A percentile compares a stretch with the other conserved stretches of the same genome.
These are phyloP conservation scores for Cercospora berteroae DNA, from an alignment of 2,329 filamentous ascomycete species.

Conservation along the genomic window DNA sequence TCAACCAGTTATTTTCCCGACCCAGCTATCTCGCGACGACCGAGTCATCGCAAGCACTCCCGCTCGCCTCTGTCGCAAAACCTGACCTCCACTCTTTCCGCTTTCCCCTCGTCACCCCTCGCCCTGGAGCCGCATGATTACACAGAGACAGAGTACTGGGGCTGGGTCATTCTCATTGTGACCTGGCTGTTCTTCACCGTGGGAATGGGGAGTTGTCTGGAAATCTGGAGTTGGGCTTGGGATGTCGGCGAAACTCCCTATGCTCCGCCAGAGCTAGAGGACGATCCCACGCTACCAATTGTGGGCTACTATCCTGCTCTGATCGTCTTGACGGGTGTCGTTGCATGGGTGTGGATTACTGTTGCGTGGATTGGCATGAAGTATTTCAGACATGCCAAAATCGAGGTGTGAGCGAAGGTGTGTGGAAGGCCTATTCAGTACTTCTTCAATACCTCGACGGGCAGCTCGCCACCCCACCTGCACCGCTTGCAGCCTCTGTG, in stretches of 20 bases:
- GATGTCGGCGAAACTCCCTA: constrained; percentile 95
- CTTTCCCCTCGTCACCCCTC: constrained; percentile 20
- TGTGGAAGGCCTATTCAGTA: background rate
- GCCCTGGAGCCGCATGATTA: constrained; percentile 74
- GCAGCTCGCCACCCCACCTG: background rate
- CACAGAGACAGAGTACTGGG: constrained; percentile 95
- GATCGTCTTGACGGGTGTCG: constrained; percentile 87
- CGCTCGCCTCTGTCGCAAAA: constrained; percentile 33
- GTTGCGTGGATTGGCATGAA: constrained; percentile 99
- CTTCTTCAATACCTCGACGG: background rate
- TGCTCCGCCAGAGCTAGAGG: constrained; percentile 89
- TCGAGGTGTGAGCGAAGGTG: constrained; percentile 52
- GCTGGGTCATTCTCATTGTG: constrained; percentile 84
- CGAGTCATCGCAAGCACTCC: constrained; percentile 21
- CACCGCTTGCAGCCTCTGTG: background rate
- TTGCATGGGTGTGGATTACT: constrained; percentile 99
- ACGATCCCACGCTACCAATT: constrained; percentile 91
- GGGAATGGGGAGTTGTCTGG: constrained; percentile 93
- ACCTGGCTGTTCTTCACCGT: constrained; percentile 97
- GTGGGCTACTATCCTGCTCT: constrained; percentile 95
- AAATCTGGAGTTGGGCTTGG: constrained; percentile 98
- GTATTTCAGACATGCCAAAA: constrained; percentile 96
- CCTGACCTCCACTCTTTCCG: constrained; percentile 21
- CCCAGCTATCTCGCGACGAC: constrained; percentile 18
- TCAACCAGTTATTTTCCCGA: constrained; percentile 34